A percentile compares a stretch with the other conserved stretches of the same genome.
phyloP scores from a whole-genome alignment of 2,329 filamentous ascomycete genomes.

The Alternaria sp. region DNA sequence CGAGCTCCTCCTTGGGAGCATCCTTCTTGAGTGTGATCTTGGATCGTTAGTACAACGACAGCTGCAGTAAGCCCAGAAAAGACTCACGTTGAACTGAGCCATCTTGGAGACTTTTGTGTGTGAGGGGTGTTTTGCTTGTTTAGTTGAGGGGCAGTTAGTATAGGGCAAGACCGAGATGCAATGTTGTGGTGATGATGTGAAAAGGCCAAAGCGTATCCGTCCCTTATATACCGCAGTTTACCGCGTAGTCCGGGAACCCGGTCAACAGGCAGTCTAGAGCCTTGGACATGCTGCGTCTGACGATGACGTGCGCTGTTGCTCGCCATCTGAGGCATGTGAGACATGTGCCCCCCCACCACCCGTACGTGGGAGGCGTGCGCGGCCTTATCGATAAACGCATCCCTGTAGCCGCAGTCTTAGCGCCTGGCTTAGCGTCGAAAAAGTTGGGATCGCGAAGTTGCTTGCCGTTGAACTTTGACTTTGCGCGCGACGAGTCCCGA shows the following conservation, averaged over 20 bases:
- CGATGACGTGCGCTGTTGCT: slow-evolving; percentile 34
- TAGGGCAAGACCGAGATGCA: neutral
- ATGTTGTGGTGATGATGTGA: slow-evolving; percentile 20
- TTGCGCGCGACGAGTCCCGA: slow-evolving; percentile 17
- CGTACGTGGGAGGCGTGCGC: slow-evolving; percentile 15
- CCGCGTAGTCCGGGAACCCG: slow-evolving; percentile 17
- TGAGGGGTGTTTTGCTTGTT: slow-evolving; percentile 2
- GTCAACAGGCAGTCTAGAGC: slow-evolving; percentile 22
- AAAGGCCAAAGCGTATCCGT: slow-evolving; percentile 22
- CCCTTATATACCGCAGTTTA: slow-evolving; percentile 36
- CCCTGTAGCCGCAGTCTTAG: slow-evolving; percentile 38
- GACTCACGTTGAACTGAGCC: slow-evolving; percentile 31
- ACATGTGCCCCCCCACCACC: slow-evolving; percentile 27
- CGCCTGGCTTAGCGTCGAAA: slow-evolving; percentile 45
- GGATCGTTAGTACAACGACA: slow-evolving; percentile 2
- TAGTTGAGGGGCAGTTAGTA: slow-evolving; percentile 2
- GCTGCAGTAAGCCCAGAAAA: neutral
- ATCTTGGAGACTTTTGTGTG: slow-evolving; percentile 14
- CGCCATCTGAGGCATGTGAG: slow-evolving; percentile 18
- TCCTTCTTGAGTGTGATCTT: slow-evolving; percentile 83
- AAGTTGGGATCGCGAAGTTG: slow-evolving; percentile 25
- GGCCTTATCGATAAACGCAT: slow-evolving; percentile 47
- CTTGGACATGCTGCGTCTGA: slow-evolving; percentile 38
- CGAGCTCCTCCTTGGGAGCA: slow-evolving; percentile 71
- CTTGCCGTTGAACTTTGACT: slow-evolving; percentile 15